Conservation (phyloP, 176 grass and related monocot genomes). For the Eleusine coracana region DNA sequence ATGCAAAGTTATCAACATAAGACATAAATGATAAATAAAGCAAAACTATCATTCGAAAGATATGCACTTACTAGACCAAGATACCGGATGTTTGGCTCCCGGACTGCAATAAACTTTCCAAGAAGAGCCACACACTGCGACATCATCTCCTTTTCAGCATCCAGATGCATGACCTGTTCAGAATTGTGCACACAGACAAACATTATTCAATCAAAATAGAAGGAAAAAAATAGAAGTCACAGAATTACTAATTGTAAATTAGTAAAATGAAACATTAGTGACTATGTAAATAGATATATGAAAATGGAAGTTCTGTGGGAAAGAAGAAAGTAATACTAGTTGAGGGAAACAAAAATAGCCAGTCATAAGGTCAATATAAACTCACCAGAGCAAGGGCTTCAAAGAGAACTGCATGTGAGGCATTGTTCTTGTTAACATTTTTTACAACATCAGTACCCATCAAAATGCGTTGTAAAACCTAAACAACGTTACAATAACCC, state of each 20-base stretch:
- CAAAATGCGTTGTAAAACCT: constrained; percentile 98
- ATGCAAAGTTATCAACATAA: constrained; percentile 4
- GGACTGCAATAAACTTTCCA: constrained; percentile 99
- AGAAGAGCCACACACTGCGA: constrained; percentile 97
- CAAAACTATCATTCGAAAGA: constrained; percentile 14
- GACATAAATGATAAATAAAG: constrained; percentile 12
- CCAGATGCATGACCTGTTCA: constrained; percentile 98
- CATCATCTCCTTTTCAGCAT: constrained; percentile 99
- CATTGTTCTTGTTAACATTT: constrained; percentile 99
- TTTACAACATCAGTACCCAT: constrained; percentile 99
- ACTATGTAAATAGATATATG: not conserved
- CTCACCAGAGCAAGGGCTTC: constrained; percentile 97
- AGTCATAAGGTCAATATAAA: constrained; percentile 11
- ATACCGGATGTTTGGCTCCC: constrained; percentile 99
- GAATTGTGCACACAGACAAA: constrained; percentile 19
- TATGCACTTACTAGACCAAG: constrained; percentile 84
- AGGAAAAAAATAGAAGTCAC: not conserved
- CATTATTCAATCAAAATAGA: constrained; percentile 7
- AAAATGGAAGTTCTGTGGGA: not conserved
- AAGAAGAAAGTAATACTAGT: not conserved
- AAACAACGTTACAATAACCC: constrained; percentile 25
- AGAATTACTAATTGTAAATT: not conserved
- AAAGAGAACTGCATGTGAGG: constrained; percentile 98
- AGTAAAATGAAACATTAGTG: constrained; percentile 4
- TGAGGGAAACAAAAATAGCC: constrained; percentile 22